phyloP scores from a whole-genome alignment of 1,284 basidiomycete species.

The Butyriboletus appendiculatus region DNA sequence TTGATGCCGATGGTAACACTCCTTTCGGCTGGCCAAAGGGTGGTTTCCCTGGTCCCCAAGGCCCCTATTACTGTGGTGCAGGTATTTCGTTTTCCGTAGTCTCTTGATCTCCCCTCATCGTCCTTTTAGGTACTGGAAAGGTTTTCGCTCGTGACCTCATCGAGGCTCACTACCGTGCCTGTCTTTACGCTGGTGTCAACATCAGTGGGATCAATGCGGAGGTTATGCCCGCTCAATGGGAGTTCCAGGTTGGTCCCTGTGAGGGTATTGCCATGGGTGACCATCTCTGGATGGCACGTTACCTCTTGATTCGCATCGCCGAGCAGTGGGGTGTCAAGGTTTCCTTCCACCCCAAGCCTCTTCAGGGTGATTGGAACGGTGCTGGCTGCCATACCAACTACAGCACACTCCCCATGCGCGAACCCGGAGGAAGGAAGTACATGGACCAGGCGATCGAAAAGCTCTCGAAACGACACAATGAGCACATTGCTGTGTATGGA shows the following conservation, averaged over 20 bases:
- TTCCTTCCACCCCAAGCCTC: conserved; percentile 99
- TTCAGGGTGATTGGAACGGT: conserved; percentile 99
- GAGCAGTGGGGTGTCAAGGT: conserved; percentile 99
- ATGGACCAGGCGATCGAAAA: conserved; percentile 96
- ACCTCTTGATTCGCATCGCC: conserved; percentile 89
- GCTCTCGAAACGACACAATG: conserved; percentile 78
- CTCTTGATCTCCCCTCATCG: conserved; percentile 16
- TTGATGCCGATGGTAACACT: conserved; percentile 86
- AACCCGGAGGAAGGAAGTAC: conserved; percentile 89
- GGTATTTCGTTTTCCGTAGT: conserved; percentile 49
- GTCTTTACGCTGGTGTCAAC: conserved; percentile 96
- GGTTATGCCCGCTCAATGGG: conserved; percentile 99
- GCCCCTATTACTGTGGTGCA: conserved; percentile 99
- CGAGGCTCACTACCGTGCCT: conserved; percentile 98
- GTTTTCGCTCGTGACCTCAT: conserved; percentile 99
- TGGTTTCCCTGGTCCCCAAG: conserved; percentile 99
- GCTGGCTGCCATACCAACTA: conserved; percentile 97
- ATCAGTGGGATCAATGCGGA: conserved; percentile 99
- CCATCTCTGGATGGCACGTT: conserved; percentile 97
- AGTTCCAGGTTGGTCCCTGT: conserved; percentile 99
- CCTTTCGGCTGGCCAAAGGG: conserved; percentile 98
- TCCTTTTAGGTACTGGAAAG: conserved; percentile 78
- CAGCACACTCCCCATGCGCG: conserved; percentile 91
- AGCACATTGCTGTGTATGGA: conserved; percentile 97
- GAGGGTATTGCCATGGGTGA: conserved; percentile 99